A percentile compares a stretch with the other conserved stretches of the same genome.
Evolutionary conservation across 106 monocot species (phyloP).

Genomic region (Cymbidium sinense): DNA sequence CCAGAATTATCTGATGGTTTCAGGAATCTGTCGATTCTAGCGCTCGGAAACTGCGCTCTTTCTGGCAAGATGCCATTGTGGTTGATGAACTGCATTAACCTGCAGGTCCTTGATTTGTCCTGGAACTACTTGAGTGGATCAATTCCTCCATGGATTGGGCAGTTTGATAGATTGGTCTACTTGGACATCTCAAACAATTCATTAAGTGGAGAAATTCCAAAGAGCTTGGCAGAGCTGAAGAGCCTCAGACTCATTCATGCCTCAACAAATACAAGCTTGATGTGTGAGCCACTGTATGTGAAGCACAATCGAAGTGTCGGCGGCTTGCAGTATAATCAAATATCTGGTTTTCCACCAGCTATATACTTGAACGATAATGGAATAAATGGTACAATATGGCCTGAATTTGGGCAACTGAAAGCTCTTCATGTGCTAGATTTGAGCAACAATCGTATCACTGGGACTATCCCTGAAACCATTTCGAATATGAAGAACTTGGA

Average conservation of each 20-base stretch:
- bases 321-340: slow-evolving; percentile 64
- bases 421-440: slow-evolving; percentile 71
- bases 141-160: slow-evolving; percentile 52
- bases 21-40: slow-evolving; percentile 36
- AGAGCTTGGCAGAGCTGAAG: slow-evolving; percentile 47
- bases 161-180: slow-evolving; percentile 46
- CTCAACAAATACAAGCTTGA: slow-evolving; percentile 1
- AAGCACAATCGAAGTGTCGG: slow-evolving; percentile 40
- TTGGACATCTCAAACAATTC: slow-evolving; percentile 79
- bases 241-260: slow-evolving; percentile 24
- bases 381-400: slow-evolving; percentile 54
- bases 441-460: slow-evolving; percentile 49
- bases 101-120: slow-evolving; percentile 65
- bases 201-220: slow-evolving; percentile 48
- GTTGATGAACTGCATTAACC: slow-evolving; percentile 39
- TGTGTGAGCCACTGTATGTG: slow-evolving; percentile 43
- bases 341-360: slow-evolving; percentile 63
- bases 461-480: slow-evolving; percentile 45
- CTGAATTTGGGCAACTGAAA: slow-evolving; percentile 57
- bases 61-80: slow-evolving; percentile 46
- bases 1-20: slow-evolving; percentile 28
- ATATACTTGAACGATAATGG: slow-evolving; percentile 47
- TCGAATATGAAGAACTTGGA: slow-evolving; percentile 64
- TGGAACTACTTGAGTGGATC: slow-evolving; percentile 53
- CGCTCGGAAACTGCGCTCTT: slow-evolving; percentile 55